These are phyloP conservation scores for Chlamydomonas incerta DNA, from an alignment of 139 green algal genomes.

Conservation along the genomic window DNA sequence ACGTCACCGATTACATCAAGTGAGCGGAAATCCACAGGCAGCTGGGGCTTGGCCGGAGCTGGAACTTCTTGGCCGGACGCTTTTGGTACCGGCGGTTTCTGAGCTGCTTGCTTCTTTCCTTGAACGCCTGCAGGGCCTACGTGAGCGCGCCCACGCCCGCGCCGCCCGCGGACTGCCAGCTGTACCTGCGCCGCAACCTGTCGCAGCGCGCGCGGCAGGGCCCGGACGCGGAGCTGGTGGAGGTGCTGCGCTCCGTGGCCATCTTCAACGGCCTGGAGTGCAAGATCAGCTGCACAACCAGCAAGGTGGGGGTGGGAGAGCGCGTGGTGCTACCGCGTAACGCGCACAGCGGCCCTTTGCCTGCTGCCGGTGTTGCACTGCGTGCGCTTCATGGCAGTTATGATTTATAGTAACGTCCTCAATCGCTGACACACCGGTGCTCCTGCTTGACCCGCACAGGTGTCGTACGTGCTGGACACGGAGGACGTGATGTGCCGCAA, in stretches of 20 bases:
- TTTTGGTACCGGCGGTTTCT: no score
- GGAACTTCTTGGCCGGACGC: no score
- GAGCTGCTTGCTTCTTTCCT: not conserved
- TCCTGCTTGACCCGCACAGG: conserved; percentile 46
- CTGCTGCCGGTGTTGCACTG: no score
- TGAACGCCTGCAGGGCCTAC: conserved; percentile 44
- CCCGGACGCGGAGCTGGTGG: conserved; percentile 38
- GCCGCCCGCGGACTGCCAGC: conserved; percentile 2
- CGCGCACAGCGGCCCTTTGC: no score
- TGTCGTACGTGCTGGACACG: conserved; percentile 96
- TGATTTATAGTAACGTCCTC: no score
- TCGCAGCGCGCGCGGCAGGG: conserved; percentile 15
- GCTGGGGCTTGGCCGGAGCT: no score
- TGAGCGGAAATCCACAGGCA: no score
- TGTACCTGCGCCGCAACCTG: conserved; percentile 73
- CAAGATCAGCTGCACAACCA: conserved; percentile 86
- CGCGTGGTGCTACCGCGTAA: no score
- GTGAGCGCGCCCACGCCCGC: conserved; percentile 54
- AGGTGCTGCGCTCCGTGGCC: conserved; percentile 49
- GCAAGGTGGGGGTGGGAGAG: conserved; percentile 77
- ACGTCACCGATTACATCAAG: conserved; percentile 84
- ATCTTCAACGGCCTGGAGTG: conserved; percentile 94
- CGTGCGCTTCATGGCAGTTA: no score
- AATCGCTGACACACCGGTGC: no score
- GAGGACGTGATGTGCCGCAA: conserved; percentile 87